Conservation (phyloP, 176 grass and related monocot genomes). For the Oryza glumipatula region DNA sequence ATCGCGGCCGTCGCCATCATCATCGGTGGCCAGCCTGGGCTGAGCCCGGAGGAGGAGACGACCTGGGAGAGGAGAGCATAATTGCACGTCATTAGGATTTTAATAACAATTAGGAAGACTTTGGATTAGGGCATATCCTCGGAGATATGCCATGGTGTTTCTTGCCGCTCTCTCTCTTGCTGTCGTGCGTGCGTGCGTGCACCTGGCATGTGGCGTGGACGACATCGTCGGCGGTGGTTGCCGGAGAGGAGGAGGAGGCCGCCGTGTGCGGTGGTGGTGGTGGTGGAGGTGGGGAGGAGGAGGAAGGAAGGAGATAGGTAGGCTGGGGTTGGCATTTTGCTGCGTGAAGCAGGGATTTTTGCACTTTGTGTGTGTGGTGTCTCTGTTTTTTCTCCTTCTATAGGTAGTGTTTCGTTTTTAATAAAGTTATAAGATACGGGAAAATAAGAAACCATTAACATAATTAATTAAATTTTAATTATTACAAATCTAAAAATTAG, state of each 20-base stretch:
- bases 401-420: too few species aligned
- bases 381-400: not conserved
- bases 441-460: too few species aligned
- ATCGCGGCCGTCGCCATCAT: not conserved
- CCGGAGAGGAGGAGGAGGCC: conserved; percentile 4
- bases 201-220: conserved; percentile 16
- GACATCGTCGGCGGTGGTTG: not conserved
- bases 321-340: conserved; percentile 5
- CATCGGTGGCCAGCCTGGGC: not conserved
- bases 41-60: not conserved
- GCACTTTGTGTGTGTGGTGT: not conserved
- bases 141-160: not conserved
- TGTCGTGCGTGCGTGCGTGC: not conserved
- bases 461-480: too few species aligned
- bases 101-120: not conserved
- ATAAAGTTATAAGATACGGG: too few species aligned
- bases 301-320: not conserved
- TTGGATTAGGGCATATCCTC: not conserved
- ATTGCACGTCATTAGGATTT: not conserved
- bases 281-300: not conserved
- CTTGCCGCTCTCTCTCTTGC: not conserved
- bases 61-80: not conserved
- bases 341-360: not conserved
- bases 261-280: not conserved
- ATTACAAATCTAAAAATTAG: too few species aligned